phyloP scores from a whole-genome alignment of 306 rosid genomes.

The Adenanthera pavonina region DNA sequence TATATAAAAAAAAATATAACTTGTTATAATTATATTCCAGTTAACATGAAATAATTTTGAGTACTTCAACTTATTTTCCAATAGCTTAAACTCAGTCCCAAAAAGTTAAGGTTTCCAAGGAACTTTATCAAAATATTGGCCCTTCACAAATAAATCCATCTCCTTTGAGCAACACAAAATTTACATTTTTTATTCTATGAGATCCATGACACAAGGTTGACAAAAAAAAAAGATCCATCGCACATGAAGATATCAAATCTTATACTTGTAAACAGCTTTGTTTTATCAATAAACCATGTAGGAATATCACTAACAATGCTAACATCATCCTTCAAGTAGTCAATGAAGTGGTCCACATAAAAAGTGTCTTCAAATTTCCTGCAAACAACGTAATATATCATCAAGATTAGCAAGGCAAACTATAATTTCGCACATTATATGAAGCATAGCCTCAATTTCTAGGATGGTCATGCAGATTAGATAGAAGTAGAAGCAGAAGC shows the following conservation, averaged over 20 bases:
- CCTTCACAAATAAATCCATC: constrained; percentile 25
- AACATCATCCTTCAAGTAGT: constrained; percentile 91
- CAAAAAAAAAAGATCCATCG: neutral
- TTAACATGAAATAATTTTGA: too few species aligned
- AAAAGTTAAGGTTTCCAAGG: too few species aligned
- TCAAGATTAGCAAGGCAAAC: constrained; percentile 24
- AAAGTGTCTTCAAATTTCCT: constrained; percentile 98
- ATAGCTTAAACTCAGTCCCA: too few species aligned
- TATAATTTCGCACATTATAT: neutral
- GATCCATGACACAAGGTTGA: neutral
- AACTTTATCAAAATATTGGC: neutral
- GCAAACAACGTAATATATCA: constrained; percentile 46
- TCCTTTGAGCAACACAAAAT: constrained; percentile 15
- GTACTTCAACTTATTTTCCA: too few species aligned
- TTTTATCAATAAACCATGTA: constrained; percentile 93
- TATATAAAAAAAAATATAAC: too few species aligned
- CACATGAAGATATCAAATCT: constrained; percentile 58
- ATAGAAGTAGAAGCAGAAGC: neutral
- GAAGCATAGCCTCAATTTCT: neutral
- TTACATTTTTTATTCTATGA: constrained; percentile 19
- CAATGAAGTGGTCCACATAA: constrained; percentile 97
- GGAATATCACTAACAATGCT: constrained; percentile 96
- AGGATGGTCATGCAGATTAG: neutral
- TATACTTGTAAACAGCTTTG: constrained; percentile 90
- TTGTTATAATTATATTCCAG: too few species aligned